phyloP scores from a whole-genome alignment of 192 early-diverging fungal species.

The Chytriomyces confervae region DNA sequence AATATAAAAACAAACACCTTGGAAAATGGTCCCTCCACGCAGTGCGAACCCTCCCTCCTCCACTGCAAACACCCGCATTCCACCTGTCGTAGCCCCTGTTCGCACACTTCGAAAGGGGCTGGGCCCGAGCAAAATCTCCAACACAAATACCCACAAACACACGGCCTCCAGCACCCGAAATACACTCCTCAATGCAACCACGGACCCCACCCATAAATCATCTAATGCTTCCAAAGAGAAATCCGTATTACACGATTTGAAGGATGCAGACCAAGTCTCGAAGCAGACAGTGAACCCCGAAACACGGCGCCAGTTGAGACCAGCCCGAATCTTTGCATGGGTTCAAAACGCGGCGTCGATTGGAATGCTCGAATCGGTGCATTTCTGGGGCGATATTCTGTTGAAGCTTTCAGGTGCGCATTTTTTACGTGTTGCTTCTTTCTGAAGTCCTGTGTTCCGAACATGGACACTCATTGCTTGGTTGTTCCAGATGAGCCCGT shows the following conservation, averaged over 20 bases:
- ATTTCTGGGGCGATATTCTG: background rate
- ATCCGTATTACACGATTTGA: too few relatives aligned
- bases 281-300: background rate
- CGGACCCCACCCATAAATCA: background rate
- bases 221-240: background rate
- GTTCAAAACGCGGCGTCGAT: background rate
- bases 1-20: too few relatives aligned
- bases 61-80: too few relatives aligned
- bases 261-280: background rate
- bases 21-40: too few relatives aligned
- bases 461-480: background rate
- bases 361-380: background rate
- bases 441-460: background rate
- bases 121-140: background rate
- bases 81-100: too few relatives aligned
- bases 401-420: background rate
- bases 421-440: background rate
- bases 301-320: background rate
- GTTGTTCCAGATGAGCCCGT: background rate
- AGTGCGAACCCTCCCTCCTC: too few relatives aligned
- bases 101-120: background rate
- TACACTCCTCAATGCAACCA: background rate
- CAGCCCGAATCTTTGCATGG: background rate
- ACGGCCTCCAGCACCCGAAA: background rate
- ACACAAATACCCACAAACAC: background rate